These are phyloP conservation scores for Cadophora gregata DNA, from an alignment of 2,329 filamentous ascomycete genomes.

Conservation along the genomic window DNA sequence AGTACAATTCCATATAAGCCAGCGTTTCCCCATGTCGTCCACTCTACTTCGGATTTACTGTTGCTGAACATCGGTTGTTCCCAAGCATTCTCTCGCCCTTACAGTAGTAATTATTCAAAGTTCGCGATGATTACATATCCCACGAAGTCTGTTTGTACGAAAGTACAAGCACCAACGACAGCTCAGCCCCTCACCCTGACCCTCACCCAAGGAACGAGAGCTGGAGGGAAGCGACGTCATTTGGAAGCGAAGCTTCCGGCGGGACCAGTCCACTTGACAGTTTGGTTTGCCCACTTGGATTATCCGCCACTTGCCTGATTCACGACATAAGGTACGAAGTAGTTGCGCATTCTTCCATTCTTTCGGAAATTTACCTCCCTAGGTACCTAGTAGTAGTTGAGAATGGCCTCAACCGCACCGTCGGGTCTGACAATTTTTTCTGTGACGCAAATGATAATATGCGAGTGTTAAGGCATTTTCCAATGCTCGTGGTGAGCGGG, in stretches of 20 bases:
- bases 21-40: background rate
- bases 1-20: conserved; percentile 4
- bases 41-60: background rate
- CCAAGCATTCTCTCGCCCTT: conserved; percentile 1
- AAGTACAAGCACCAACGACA: background rate
- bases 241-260: background rate
- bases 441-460: conserved; percentile 1
- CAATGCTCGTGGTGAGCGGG: background rate
- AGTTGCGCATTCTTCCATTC: background rate
- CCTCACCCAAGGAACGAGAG: background rate
- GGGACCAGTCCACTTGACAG: background rate
- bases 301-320: background rate
- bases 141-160: too few relatives aligned
- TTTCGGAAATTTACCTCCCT: too few relatives aligned
- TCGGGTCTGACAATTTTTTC: background rate
- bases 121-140: conserved; percentile 2
- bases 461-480: too few relatives aligned
- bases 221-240: conserved; percentile 6
- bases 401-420: background rate
- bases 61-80: background rate
- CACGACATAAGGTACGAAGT: too few relatives aligned
- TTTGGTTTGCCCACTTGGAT: background rate
- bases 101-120: background rate
- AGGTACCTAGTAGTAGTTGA: too few relatives aligned
- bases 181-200: conserved; percentile 6